Conservation (phyloP, 2,329 filamentous ascomycete genomes). For the Xylariaceae sp. region DNA sequence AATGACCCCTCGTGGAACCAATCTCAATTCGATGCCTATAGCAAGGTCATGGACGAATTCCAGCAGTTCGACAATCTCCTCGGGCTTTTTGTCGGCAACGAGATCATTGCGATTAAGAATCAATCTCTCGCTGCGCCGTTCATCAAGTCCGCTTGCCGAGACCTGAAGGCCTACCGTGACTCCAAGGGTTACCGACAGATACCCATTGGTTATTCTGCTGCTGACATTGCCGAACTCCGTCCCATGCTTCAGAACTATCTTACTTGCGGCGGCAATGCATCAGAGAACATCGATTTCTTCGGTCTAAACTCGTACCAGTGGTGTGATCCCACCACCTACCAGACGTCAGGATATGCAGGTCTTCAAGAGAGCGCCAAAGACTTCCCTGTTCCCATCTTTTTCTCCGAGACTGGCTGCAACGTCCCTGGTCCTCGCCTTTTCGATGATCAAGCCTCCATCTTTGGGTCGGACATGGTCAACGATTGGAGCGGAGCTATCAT, state of each 20-base stretch:
- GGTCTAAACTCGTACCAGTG: conserved; percentile 82
- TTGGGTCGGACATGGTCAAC: conserved; percentile 66
- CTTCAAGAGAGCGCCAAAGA: conserved; percentile 63
- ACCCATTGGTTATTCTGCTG: conserved; percentile 82
- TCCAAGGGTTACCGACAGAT: conserved; percentile 73
- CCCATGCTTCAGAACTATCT: conserved; percentile 67
- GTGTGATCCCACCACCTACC: conserved; percentile 60
- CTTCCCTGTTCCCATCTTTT: conserved; percentile 82
- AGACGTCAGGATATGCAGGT: conserved; percentile 62
- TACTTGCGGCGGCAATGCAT: conserved; percentile 67
- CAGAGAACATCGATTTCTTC: conserved; percentile 77
- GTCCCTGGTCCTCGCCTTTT: conserved; percentile 57
- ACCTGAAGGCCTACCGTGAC: conserved; percentile 78
- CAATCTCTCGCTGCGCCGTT: conserved; percentile 68
- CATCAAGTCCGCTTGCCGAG: conserved; percentile 75
- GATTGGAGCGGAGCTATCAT: conserved; percentile 74
- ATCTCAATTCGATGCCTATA: conserved; percentile 64
- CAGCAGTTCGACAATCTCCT: conserved; percentile 73
- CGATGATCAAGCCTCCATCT: conserved; percentile 71
- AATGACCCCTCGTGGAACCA: conserved; percentile 65
- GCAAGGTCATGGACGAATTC: conserved; percentile 72
- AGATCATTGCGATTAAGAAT: conserved; percentile 65
- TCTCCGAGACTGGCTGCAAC: conserved; percentile 87
- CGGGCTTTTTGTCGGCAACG: conserved; percentile 85
- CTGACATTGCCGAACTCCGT: conserved; percentile 69